These are phyloP conservation scores for Arabidopsis hybrid DNA, from an alignment of 441 rosid genomes.

Conservation along the genomic window DNA sequence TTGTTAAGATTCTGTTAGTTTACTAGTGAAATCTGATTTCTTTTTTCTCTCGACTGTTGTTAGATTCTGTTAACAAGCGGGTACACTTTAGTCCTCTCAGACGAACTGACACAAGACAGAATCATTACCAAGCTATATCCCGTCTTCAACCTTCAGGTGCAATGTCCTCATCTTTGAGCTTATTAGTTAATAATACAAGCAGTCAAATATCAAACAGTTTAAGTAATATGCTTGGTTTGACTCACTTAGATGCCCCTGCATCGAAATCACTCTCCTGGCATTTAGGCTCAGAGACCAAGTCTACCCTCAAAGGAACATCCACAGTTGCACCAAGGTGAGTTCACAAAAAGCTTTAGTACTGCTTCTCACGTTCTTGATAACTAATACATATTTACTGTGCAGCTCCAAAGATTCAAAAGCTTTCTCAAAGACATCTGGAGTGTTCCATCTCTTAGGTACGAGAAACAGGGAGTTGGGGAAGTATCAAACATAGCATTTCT, in stretches of 20 bases:
- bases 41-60: slow-evolving; percentile 26
- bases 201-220: not conserved
- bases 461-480: slow-evolving; percentile 19
- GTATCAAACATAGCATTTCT: slow-evolving; percentile 18
- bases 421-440: slow-evolving; percentile 56
- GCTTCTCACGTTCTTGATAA: slow-evolving; percentile 19
- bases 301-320: slow-evolving; percentile 69
- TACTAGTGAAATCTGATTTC: slow-evolving; percentile 2
- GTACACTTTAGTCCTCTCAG: slow-evolving; percentile 91
- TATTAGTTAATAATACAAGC: not conserved
- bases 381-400: slow-evolving; percentile 47
- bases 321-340: slow-evolving; percentile 60
- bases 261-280: slow-evolving; percentile 52
- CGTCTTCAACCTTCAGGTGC: slow-evolving; percentile 90
- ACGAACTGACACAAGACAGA: slow-evolving; percentile 75
- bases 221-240: slow-evolving; percentile 29
- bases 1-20: not conserved
- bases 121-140: slow-evolving; percentile 70
- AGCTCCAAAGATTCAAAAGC: slow-evolving; percentile 63
- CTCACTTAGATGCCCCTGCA: slow-evolving; percentile 43
- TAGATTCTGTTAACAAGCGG: slow-evolving; percentile 90
- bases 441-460: slow-evolving; percentile 83
- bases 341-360: slow-evolving; percentile 11
- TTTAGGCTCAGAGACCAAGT: slow-evolving; percentile 79
- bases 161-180: slow-evolving; percentile 36